Evolutionary conservation across 768 basidiomycete species (phyloP).

Genomic region (Mrakia gelida): DNA sequence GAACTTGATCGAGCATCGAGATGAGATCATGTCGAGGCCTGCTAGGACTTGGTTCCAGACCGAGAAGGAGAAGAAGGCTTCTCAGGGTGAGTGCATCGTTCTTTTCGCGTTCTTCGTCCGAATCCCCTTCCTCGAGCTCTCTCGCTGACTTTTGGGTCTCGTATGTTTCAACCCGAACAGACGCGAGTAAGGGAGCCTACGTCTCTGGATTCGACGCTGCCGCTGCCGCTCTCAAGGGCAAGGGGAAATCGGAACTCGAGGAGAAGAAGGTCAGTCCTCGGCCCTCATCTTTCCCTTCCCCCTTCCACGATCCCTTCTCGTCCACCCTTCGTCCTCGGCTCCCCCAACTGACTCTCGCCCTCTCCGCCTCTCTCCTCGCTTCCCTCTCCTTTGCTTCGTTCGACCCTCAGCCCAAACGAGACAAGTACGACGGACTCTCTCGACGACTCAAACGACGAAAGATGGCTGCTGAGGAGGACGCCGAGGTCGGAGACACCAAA

Average conservation of each 20-base stretch:
- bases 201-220: conserved; percentile 52
- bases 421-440: conserved; percentile 62
- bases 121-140: neutral
- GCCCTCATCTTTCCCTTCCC: neutral
- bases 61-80: conserved; percentile 70
- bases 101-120: neutral
- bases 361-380: conserved; percentile 13
- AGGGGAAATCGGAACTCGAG: conserved; percentile 27
- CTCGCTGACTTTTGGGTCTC: neutral
- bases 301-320: neutral
- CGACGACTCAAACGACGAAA: conserved; percentile 82
- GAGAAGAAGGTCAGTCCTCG: conserved; percentile 28
- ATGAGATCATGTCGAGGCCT: conserved; percentile 86
- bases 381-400: neutral
- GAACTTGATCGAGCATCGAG: conserved; percentile 89
- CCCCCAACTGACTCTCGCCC: conserved; percentile 45
- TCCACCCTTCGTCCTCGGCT: neutral
- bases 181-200: conserved; percentile 69
- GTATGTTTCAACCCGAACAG: conserved; percentile 48
- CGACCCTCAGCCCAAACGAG: conserved; percentile 39
- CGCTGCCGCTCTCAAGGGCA: conserved; percentile 32
- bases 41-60: conserved; percentile 99
- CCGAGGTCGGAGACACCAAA: conserved; percentile 49
- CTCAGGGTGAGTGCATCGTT: conserved; percentile 56
- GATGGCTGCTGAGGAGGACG: conserved; percentile 73